Base-by-base conservation (phyloP, 257 asterid genomes). In the Nicotiana paniculata region DNA sequence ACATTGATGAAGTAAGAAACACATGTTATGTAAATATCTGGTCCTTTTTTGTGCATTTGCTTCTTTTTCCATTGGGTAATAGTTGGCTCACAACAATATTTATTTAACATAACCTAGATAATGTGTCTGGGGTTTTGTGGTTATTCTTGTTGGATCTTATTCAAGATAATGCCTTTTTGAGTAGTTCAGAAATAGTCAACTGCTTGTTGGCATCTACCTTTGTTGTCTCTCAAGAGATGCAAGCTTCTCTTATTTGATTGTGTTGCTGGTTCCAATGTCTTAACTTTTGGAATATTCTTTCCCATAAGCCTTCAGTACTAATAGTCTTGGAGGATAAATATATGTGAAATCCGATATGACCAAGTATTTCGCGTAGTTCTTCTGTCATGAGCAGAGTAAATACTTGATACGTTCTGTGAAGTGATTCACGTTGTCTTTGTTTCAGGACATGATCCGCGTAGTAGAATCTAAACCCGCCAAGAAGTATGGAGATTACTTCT, bases 1-100 rank as follows among this genome's bases (percentile, higher is more conserved):
- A 91, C 85, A 86, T 96, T 18, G 94, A 91, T 62, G 97, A 96
- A 83, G 99, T 96, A 87, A 90, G 99, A 81, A 75, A 48, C 62
- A 51, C 37, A 26, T 58, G 64, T 51, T 75, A 15, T 75, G 80
- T 75, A 7, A 8, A 48, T 15, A 51, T 51, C 28, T 51, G 17
- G 43, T 28, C 79, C 51, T 75, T 65, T 57, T 79, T 39, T 43
- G 3, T 35, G 54, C 28, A 6, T 55, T 3, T 58, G 75, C 43
- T 65, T 58, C 48, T 57, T 18, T n/a, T 17, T 51, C 10, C 26
- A 51, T 51, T 51, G 64, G 63, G 63, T 75, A 75, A 28, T 75
- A 51, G 64, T 13, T 51, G 64, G 46, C 64, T 15, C 28, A 8
- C 46, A 28, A 15, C 48, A 26, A 15, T 75, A 51, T 51, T 16